phyloP scores from a whole-genome alignment of 1,284 basidiomycete species.

The Phlebopus sp. region DNA sequence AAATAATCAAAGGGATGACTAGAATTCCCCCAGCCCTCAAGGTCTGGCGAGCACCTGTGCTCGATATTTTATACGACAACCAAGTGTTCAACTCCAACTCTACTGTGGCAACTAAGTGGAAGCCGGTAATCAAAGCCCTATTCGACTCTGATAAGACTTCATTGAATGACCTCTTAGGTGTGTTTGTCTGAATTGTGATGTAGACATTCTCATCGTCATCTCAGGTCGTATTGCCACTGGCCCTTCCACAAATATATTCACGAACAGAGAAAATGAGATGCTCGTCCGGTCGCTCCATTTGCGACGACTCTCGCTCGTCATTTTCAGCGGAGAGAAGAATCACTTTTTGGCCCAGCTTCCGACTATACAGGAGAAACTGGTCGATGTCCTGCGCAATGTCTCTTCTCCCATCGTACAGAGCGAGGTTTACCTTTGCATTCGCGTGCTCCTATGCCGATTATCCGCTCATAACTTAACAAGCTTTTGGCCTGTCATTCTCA shows the following conservation, averaged over 20 bases:
- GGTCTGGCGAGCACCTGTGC: constrained; percentile 80
- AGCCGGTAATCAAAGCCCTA: constrained; percentile 73
- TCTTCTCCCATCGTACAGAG: constrained; percentile 85
- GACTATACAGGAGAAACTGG: constrained; percentile 93
- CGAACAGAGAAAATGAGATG: constrained; percentile 94
- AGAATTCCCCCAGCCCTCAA: constrained; percentile 77
- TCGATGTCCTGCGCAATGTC: constrained; percentile 85
- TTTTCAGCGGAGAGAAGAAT: constrained; percentile 87
- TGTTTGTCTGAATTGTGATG: constrained; percentile 19
- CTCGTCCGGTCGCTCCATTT: constrained; percentile 85
- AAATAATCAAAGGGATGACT: constrained; percentile 77
- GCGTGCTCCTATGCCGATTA: constrained; percentile 90
- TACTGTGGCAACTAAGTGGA: constrained; percentile 65
- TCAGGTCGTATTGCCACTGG: constrained; percentile 80
- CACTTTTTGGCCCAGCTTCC: constrained; percentile 89
- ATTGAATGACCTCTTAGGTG: constrained; percentile 81
- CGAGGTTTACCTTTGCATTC: constrained; percentile 92
- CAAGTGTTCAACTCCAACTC: constrained; percentile 80
- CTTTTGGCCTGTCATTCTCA: constrained; percentile 96
- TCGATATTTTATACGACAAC: constrained; percentile 82
- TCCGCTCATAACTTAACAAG: constrained; percentile 89
- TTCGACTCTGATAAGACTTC: constrained; percentile 88
- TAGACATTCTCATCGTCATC: constrained; percentile 4
- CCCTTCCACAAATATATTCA: constrained; percentile 94
- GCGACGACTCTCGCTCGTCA: constrained; percentile 81